These are phyloP conservation scores for Rosa rugosa DNA, from an alignment of 306 rosid species.

Conservation along the genomic window DNA sequence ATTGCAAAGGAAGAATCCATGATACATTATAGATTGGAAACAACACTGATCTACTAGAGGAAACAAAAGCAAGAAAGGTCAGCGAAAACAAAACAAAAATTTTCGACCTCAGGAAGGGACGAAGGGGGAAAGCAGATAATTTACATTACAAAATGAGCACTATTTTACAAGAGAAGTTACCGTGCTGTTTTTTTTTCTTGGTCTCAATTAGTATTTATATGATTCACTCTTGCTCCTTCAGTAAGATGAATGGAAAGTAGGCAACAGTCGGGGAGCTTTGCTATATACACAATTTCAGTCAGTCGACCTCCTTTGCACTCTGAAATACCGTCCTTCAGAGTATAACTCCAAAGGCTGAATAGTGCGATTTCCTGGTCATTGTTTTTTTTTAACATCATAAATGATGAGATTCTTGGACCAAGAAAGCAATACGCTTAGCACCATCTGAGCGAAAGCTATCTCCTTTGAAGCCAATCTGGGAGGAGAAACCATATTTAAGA, in stretches of 20 bases:
- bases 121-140: conserved; percentile 21
- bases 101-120: conserved; percentile 5
- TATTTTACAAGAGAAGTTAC: conserved; percentile 44
- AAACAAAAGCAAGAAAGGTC: not conserved
- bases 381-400: conserved; percentile 51
- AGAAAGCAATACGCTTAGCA: conserved; percentile 67
- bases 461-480: conserved; percentile 74
- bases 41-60: not conserved
- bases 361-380: conserved; percentile 38
- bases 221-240: conserved; percentile 28
- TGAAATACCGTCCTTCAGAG: conserved; percentile 43
- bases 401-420: conserved; percentile 74
- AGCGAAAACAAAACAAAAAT: conserved; percentile 1
- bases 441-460: conserved; percentile 69
- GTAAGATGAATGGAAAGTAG: conserved; percentile 29
- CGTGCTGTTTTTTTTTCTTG: conserved; percentile 3
- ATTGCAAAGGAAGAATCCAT: conserved; percentile 7
- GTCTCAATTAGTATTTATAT: conserved; percentile 25
- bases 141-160: conserved; percentile 41
- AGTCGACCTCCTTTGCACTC: conserved; percentile 45
- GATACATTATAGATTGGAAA: conserved; percentile 10
- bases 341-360: conserved; percentile 40
- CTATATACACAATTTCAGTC: conserved; percentile 25
- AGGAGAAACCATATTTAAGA: conserved; percentile 39
- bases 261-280: conserved; percentile 30